Conservation (phyloP, 371 early-diverging fungal species). For the Rhizoclosmatium hyalinum region DNA sequence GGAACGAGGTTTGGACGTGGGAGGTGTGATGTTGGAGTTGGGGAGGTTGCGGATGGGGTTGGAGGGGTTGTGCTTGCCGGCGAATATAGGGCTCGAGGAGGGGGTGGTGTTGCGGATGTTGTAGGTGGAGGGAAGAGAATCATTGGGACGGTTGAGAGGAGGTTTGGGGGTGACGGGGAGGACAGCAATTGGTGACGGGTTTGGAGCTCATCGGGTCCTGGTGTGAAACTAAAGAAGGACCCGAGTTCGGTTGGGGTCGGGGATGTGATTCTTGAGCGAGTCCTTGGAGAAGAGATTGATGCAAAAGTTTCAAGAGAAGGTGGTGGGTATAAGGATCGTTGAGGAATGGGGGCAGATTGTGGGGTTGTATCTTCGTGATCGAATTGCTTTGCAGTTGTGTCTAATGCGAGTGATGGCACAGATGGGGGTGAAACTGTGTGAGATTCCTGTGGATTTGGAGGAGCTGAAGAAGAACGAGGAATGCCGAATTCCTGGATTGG, state of each 20-base stretch:
- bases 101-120: not conserved
- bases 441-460: too few species aligned
- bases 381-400: not conserved
- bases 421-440: too few species aligned
- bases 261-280: not conserved
- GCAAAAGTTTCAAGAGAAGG: not conserved
- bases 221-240: not conserved
- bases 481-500: too few species aligned
- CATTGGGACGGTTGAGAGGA: not conserved
- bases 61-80: not conserved
- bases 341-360: not conserved
- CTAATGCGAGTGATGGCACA: not conserved
- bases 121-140: not conserved
- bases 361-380: not conserved
- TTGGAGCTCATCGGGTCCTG: slow-evolving; percentile 5
- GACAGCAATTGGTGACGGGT: not conserved
- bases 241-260: not conserved
- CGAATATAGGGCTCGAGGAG: not conserved
- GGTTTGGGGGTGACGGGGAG: not conserved
- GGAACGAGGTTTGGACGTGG: not conserved
- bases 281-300: not conserved
- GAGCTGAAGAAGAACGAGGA: too few species aligned
- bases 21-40: not conserved
- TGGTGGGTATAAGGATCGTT: too few species aligned
- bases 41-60: not conserved